phyloP scores from a whole-genome alignment of 768 basidiomycete species.

The Rhizopogon roseolus region DNA sequence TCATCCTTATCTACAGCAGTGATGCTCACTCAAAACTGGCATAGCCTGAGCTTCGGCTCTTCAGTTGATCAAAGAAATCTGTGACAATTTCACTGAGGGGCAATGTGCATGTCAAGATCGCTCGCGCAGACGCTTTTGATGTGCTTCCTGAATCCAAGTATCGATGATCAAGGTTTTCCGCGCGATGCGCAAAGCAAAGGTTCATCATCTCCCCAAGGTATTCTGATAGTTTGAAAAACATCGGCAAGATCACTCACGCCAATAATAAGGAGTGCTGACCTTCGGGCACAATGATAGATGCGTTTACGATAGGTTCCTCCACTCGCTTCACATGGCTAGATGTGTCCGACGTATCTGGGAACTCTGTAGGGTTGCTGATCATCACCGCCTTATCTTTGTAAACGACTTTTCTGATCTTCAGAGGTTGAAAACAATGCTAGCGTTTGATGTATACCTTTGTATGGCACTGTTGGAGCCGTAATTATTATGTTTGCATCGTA shows the following conservation, averaged over 20 bases:
- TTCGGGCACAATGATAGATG: slow-evolving; percentile 92
- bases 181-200: slow-evolving; percentile 82
- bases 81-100: slow-evolving; percentile 92
- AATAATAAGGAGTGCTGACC: slow-evolving; percentile 37
- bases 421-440: not conserved
- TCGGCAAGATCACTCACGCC: not conserved
- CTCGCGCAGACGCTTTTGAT: slow-evolving; percentile 39
- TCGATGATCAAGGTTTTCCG: slow-evolving; percentile 75
- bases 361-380: slow-evolving; percentile 93
- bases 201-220: slow-evolving; percentile 97
- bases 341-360: slow-evolving; percentile 75
- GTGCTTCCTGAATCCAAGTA: slow-evolving; percentile 63
- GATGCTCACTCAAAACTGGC: slow-evolving; percentile 82
- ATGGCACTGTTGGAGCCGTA: slow-evolving; percentile 94
- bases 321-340: slow-evolving; percentile 63
- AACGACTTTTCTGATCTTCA: slow-evolving; percentile 46
- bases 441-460: slow-evolving; percentile 51
- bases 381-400: slow-evolving; percentile 58
- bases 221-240: slow-evolving; percentile 38
- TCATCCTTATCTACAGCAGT: not conserved
- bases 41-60: slow-evolving; percentile 87
- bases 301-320: slow-evolving; percentile 90
- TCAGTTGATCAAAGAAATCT: slow-evolving; percentile 92
- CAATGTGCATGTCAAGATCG: slow-evolving; percentile 78
- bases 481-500: slow-evolving; percentile 93